Base-by-base conservation (phyloP, 2,329 filamentous ascomycete species). In the Ceratocystis lukuohia region DNA sequence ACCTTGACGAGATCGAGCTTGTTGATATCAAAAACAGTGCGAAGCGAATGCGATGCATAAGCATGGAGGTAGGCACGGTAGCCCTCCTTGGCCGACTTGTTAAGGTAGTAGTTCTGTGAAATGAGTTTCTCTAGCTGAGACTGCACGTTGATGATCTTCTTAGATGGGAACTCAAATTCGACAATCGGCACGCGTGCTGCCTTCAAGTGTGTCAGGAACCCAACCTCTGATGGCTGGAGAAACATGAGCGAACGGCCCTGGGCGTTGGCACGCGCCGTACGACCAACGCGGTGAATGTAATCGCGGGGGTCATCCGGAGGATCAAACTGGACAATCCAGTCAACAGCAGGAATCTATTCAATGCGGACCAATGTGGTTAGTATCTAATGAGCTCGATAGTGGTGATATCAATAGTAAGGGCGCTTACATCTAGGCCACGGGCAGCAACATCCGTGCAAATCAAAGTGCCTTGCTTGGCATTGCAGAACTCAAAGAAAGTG, bases 381-480 rank as follows among this genome's bases (percentile, higher is more conserved):
- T 25, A 25, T 15, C 45, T 20, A 65, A 17, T 22, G 62, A 1
- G 41, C 2, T 22, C 20, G 20, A 12, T 15, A 59, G 37, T 57
- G 25, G 5, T 37, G 56, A 33, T 3, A 50, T 25, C 17, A 45
- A 33, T 6, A 44, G 8, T 20, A 17, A 25, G n/a, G n/a, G 20
- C 1, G 76, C 84, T 75, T 76, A 87, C 84, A 81, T 97, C 94
- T 62, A 99, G 82, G 45, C 94, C 94, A 80, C 94, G 83, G 2
- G 94, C 94, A 59, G 94, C 94, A 69, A 99, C 94, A 73, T 99
- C 94, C 0, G 94, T 99, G 78, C 92, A 96, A 71, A 99, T 94
- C 65, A 99, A 77, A 0, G 89, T 96, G 28, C 93, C 94, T 70
- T 88, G 84, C 70, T 86, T 86, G 20, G 92, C 80, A 69, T 83